Percentiles rank a stretch among this genome's conserved stretches.
Evolutionary conservation across 257 asterid genomes (phyloP).

Genomic region (Capsicum rhomboideum): DNA sequence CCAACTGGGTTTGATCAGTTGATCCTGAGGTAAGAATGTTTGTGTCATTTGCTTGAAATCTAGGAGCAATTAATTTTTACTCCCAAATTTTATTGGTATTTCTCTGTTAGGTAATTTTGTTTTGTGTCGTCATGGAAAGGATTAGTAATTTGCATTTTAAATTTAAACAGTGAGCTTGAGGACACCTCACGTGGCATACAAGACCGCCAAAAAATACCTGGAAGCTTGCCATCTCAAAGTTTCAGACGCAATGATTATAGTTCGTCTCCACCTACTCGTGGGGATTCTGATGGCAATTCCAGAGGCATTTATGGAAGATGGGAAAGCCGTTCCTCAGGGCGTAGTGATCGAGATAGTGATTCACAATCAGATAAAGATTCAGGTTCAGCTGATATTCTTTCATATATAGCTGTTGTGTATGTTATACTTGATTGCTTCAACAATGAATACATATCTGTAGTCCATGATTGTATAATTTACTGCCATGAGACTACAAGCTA

Average conservation of each 20-base stretch:
- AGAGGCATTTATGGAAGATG: slow-evolving; percentile 61
- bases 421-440: not conserved
- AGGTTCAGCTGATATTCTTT: slow-evolving; percentile 35
- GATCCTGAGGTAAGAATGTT: slow-evolving; percentile 36
- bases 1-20: slow-evolving; percentile 57
- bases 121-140: not conserved
- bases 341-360: slow-evolving; percentile 70
- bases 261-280: slow-evolving; percentile 77
- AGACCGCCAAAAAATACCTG: slow-evolving; percentile 54
- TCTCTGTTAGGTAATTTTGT: not conserved
- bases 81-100: not conserved
- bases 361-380: slow-evolving; percentile 75
- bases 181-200: slow-evolving; percentile 39
- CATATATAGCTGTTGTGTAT: not conserved
- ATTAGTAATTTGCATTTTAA: not conserved
- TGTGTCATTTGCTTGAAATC: not conserved
- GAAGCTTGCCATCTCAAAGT: slow-evolving; percentile 39
- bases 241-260: slow-evolving; percentile 52
- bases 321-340: slow-evolving; percentile 63
- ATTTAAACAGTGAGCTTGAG: slow-evolving; percentile 49
- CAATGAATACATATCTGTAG: not conserved
- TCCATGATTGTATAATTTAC: not conserved
- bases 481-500: not conserved
- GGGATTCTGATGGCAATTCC: slow-evolving; percentile 39
- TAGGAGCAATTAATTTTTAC: not conserved